Evolutionary conservation across 345 rosid genomes (phyloP), one percentile per base, ranked within the genome.

Genomic region (Eucalyptus polyanthemos): DNA sequence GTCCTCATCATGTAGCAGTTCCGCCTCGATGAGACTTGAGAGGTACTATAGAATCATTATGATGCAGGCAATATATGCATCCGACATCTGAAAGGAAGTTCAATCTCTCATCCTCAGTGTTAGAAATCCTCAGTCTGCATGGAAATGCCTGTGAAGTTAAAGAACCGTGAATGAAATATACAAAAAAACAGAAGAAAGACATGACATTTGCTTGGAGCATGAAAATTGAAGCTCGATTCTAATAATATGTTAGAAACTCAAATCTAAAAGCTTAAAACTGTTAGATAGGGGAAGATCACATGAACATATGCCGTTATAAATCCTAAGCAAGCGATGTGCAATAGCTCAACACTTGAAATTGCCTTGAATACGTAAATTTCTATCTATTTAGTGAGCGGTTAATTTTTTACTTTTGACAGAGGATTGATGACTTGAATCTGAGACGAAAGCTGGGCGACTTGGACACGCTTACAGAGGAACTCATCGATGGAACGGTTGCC

Each of bases 391-490:
- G 31, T 19, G 17, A 12, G 42, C 29, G 44, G n/a, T 76, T 49
- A 19, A 42, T 85, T 16, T 51, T 86, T 81, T 8, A 47, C 90
- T 44, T 15, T 49, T 90, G 51, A 89, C 95, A 98, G 99, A 97
- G 94, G 91, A 93, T 98, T 34, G 95, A 91, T 89, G 95, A 96
- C 60, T 91, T 86, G 87, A 88, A 86, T 16, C 93, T 98, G 92
- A 96, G 95, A 91, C 94, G 91, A 31, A 90, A 94, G 89, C 92
- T 98, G n/a, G 90, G 88, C 29, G 90, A 94, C 60, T 62, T 93
- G 81, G 98, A 96, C 56, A 89, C 93, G 14, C 91, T 97, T 15
- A 92, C 98, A 16, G 98, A 97, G 89, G 97, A 97, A 87, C 86
- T 92, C 27, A 91, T 98, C 15, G 99, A 98, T 86, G 85, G 91